Evolutionary conservation across 495 filamentous ascomycete genomes (phyloP).

Genomic region (Xylaria castorea): DNA sequence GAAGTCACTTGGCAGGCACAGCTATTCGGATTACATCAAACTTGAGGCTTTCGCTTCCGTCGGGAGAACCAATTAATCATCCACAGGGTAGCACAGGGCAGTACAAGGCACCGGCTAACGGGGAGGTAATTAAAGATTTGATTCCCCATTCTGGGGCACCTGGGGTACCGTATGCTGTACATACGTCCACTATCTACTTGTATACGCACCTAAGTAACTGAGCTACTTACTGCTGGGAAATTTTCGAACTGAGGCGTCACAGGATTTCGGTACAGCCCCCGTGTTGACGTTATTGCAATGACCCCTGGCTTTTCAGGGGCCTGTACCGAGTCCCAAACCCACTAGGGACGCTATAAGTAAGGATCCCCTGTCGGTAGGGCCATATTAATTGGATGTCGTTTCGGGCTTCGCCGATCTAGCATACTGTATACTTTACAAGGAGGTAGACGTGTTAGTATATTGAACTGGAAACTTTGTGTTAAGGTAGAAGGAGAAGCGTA

Average conservation of each 20-base stretch:
- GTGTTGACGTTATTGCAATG: background rate
- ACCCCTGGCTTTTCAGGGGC: background rate
- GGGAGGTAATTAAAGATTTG: background rate
- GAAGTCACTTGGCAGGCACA: background rate
- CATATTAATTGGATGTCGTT: constrained; percentile 16
- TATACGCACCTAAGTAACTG: background rate
- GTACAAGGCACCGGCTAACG: background rate
- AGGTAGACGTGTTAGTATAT: background rate
- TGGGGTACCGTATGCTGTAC: background rate
- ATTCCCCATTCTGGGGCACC: background rate
- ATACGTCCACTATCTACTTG: background rate
- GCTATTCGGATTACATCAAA: background rate
- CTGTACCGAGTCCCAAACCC: constrained; percentile 10
- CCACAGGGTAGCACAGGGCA: background rate
- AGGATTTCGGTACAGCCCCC: background rate
- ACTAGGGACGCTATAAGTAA: background rate
- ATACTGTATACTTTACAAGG: constrained; percentile 1
- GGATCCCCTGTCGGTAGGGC: constrained; percentile 12
- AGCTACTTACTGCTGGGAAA: background rate
- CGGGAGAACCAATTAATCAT: background rate
- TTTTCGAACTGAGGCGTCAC: background rate
- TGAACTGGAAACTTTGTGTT: background rate
- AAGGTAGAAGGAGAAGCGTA: background rate
- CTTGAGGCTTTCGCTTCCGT: background rate
- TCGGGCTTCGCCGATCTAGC: constrained; percentile 14